These are phyloP conservation scores for Auriscalpium microsporum DNA, from an alignment of 768 basidiomycete genomes.

Conservation along the genomic window DNA sequence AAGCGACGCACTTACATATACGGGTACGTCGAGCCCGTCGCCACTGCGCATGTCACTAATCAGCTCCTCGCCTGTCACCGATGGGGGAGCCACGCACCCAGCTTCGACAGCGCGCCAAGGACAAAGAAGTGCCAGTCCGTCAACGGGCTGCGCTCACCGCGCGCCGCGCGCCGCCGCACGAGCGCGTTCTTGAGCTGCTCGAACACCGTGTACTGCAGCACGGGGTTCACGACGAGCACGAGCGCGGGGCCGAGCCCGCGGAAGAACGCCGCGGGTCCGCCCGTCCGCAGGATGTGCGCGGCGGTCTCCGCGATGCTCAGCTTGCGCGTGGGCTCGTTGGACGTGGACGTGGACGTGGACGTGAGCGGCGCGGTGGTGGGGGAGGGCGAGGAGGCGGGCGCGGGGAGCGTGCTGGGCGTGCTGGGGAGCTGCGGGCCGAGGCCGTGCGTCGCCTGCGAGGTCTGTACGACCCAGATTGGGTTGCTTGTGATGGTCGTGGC, in stretches of 20 bases:
- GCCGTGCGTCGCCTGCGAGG: conserved; percentile 71
- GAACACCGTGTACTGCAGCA: conserved; percentile 90
- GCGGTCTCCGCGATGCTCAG: conserved; percentile 62
- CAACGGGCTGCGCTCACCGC: conserved; percentile 33
- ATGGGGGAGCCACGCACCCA: conserved; percentile 41
- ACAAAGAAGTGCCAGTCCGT: conserved; percentile 89
- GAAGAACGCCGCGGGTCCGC: conserved; percentile 81
- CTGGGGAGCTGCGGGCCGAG: conserved; percentile 23
- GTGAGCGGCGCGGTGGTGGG: conserved; percentile 15
- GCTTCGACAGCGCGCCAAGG: conserved; percentile 90
- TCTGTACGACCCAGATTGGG: conserved; percentile 96
- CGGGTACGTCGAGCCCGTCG: conserved; percentile 56
- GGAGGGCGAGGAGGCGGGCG: conserved; percentile 13
- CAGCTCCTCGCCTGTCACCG: neutral
- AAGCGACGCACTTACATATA: conserved; percentile 44
- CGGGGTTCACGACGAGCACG: conserved; percentile 88
- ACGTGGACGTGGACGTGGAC: conserved; percentile 14
- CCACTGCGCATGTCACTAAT: conserved; percentile 24
- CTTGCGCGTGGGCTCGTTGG: conserved; percentile 32
- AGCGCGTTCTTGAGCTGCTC: conserved; percentile 90
- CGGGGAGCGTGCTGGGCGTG: conserved; percentile 1
- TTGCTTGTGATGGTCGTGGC: conserved; percentile 86
- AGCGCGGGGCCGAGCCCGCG: conserved; percentile 92
- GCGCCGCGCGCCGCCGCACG: conserved; percentile 50
- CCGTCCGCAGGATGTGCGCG: conserved; percentile 58